These are phyloP conservation scores for Aspergillus heteromorphus DNA, from an alignment of 495 filamentous ascomycete species.

Conservation along the genomic window DNA sequence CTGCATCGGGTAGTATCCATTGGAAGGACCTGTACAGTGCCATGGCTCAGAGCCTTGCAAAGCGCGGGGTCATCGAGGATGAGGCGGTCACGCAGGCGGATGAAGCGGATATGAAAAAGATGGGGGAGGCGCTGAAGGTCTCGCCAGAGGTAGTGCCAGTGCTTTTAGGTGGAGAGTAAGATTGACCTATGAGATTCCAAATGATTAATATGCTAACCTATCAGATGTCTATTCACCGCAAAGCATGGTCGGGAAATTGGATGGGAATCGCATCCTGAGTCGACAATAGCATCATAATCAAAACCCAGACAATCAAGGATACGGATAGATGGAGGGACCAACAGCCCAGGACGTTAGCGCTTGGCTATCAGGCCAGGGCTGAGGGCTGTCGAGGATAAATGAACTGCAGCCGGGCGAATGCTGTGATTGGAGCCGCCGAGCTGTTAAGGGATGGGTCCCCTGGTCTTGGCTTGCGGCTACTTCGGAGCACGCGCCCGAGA, in stretches of 20 bases:
- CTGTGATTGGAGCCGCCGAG: not conserved
- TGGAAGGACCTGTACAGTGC: slow-evolving; percentile 45
- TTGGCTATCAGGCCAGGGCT: not conserved
- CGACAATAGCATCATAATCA: too few relatives aligned
- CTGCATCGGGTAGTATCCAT: slow-evolving; percentile 35
- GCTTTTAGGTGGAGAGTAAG: slow-evolving; percentile 37
- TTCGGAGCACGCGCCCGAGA: not conserved
- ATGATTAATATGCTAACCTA: not conserved
- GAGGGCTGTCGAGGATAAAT: not conserved
- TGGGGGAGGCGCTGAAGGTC: slow-evolving; percentile 30
- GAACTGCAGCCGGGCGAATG: not conserved
- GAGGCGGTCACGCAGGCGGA: slow-evolving; percentile 26
- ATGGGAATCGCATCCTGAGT: slow-evolving; percentile 17
- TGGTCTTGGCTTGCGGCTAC: not conserved
- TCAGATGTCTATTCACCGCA: slow-evolving; percentile 35
- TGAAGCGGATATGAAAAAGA: slow-evolving; percentile 25
- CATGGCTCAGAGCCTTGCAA: slow-evolving; percentile 33
- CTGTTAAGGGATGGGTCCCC: not conserved
- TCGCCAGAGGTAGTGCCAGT: slow-evolving; percentile 27
- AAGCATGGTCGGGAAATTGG: slow-evolving; percentile 33
- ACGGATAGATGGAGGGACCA: too few relatives aligned
- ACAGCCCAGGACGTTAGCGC: not conserved
- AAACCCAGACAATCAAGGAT: too few relatives aligned
- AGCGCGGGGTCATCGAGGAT: slow-evolving; percentile 30
- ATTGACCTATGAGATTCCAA: not conserved